Base-by-base conservation (phyloP, 148 eudicot species). In the Selenicereus undatus region DNA sequence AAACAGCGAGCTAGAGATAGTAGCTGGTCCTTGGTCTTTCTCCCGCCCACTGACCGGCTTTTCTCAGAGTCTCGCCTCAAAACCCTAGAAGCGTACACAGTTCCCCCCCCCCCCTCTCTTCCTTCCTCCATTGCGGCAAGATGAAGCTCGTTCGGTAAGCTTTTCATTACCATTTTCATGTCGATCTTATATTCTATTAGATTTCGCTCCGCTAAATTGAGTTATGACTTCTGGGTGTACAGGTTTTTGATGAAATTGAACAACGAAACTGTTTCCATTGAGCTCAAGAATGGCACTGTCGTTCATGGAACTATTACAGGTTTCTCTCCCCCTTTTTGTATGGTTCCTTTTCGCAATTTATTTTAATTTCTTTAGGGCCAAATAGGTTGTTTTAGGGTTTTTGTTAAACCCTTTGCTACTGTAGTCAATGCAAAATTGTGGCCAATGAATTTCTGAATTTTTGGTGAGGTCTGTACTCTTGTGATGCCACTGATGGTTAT, bases 221-320 rank as follows among this genome's bases (percentile, higher is more conserved):
- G 35, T 66, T 27, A 17, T 66, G 17, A 66, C 3, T 64, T 2
- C 22, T 26, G 26, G 5, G 3, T 66, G 71, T 66, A 27, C 30
- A 91, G 94, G 87, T 91, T 91, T 85, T 83, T 91, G 86, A 91
- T 91, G 94, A 91, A 91, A 83, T 77, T 91, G 84, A 91, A 91
- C 90, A 91, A 91, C 78, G 94, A 91, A 81, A 90, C 92, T 9
- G 94, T 91, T 42, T 89, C 91, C 60, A 89, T 91, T 32, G 94
- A 91, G 83, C 94, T 91, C 75, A 91, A 91, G 71, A 91, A 91
- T 17, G 94, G 94, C 20, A 89, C 92, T 54, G 80, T 91, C 71
- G 94, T 88, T 82, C 89, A 90, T 52, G 92, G 92, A 32, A 91
- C 92, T 62, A 91, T 90, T 76, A 88, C 89, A 81, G 92, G 91